Base-by-base conservation (phyloP, 768 basidiomycete genomes). In the Boletus reticuloceps region DNA sequence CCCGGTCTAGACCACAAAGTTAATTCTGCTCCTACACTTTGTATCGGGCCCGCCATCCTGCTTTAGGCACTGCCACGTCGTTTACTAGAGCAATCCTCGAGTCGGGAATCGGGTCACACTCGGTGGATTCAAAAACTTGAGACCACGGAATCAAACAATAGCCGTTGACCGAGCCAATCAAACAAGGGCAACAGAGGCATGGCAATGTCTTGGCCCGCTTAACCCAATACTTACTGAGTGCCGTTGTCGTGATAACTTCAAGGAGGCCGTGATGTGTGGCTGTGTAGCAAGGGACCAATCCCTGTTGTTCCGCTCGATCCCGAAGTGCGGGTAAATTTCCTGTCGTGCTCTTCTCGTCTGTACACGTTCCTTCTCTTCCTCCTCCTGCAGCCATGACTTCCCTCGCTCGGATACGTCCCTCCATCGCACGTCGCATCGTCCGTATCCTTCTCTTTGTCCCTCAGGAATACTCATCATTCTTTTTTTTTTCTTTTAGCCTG, bases 341-440 rank as follows among this genome's bases (percentile, higher is more conserved):
- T 25, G 50, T 59, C 48, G 43, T 25, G 10, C 27, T 19, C n/a
- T 29, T 41, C 10, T 45, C n/a, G 4, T 14, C 14, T 8, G 16
- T 17, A 39, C 37, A 9, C 41, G 27, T 38, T 34, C 41, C 13
- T 38, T 42, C 34, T 49, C 29, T 10, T 56, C 41, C 37, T 51
- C 29, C 44, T 46, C 54, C 49, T 54, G 34, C 56, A 55, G 31
- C 37, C 46, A 71, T 71, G 69, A 69, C 67, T 10, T 67, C 70
- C 43, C 69, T 71, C 55, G 67, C 65, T 40, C 65, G 66, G 56
- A 49, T 72, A 58, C 56, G 70, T 53, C 59, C 69, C 56, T 60
- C 68, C 44, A 8, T 69, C 34, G 47, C 60, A 45, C 69, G 69
- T 38, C 70, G 63, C 50, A 46, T 67, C 52, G 71, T 71, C 20